Evolutionary conservation across 225 moss, liverwort and hornwort species (phyloP).

Genomic region (Polytrichum commune): DNA sequence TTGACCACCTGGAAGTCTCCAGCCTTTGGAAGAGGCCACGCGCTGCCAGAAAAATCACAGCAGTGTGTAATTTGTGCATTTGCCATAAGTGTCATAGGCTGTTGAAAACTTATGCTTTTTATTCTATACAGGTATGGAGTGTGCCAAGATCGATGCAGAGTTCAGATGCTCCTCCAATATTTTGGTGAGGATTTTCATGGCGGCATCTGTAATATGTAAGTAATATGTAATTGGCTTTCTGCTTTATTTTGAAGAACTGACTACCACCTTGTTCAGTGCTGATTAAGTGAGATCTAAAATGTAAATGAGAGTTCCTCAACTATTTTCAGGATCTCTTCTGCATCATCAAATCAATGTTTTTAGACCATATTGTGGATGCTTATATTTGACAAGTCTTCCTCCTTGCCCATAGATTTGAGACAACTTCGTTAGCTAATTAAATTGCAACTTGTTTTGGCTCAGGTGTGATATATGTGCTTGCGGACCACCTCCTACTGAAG

Average conservation of each 20-base stretch:
- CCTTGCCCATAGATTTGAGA: too few species aligned
- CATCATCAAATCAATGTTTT: too few species aligned
- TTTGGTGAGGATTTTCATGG: constrained; percentile 66
- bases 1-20: too few species aligned
- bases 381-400: too few species aligned
- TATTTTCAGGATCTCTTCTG: too few species aligned
- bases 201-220: constrained; percentile 59
- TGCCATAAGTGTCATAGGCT: background rate
- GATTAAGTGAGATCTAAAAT: too few species aligned
- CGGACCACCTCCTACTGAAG: constrained; percentile 50
- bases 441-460: too few species aligned
- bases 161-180: constrained; percentile 59
- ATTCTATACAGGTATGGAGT: constrained; percentile 56
- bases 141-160: constrained; percentile 58
- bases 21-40: too few species aligned
- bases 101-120: background rate
- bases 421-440: too few species aligned
- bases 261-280: too few species aligned
- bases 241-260: too few species aligned
- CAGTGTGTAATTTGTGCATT: background rate
- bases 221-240: constrained; percentile 16
- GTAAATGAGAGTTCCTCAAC: background rate
- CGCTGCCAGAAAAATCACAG: background rate
- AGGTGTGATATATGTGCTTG: constrained; percentile 70
- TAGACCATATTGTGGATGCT: too few species aligned